Percentiles rank a stretch among this genome's conserved stretches.
These are phyloP conservation scores for Podospora australis DNA, from an alignment of 495 filamentous ascomycete species.

Conservation along the genomic window DNA sequence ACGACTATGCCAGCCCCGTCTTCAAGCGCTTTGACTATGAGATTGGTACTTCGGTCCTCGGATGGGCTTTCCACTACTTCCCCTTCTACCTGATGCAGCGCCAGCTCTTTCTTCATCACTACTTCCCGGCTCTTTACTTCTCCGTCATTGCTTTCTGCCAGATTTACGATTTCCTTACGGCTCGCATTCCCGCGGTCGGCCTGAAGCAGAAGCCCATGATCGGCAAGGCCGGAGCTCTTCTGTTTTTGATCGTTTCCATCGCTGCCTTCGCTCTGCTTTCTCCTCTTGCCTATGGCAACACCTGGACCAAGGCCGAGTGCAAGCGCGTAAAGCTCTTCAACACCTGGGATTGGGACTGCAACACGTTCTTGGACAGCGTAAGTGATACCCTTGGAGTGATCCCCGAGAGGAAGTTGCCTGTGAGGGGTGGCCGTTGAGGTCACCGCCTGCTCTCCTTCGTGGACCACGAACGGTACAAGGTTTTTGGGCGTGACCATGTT, in stretches of 20 bases:
- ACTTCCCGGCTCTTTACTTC: slow-evolving; percentile 87
- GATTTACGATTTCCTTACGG: slow-evolving; percentile 74
- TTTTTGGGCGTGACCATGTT: no score
- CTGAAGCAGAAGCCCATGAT: slow-evolving; percentile 64
- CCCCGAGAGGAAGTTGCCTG: slow-evolving; percentile 27
- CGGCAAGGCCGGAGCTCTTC: slow-evolving; percentile 61
- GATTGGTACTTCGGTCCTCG: slow-evolving; percentile 80
- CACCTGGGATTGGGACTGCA: slow-evolving; percentile 96
- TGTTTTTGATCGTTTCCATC: slow-evolving; percentile 65
- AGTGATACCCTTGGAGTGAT: slow-evolving; percentile 42
- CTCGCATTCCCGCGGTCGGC: slow-evolving; percentile 59
- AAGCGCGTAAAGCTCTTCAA: slow-evolving; percentile 77
- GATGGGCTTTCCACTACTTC: slow-evolving; percentile 94
- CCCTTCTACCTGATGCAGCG: slow-evolving; percentile 95
- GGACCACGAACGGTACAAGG: no score
- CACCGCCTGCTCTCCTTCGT: no score
- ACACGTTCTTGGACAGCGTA: slow-evolving; percentile 82
- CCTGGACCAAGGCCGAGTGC: slow-evolving; percentile 86
- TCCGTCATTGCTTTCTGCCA: slow-evolving; percentile 85
- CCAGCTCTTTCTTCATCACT: slow-evolving; percentile 92
- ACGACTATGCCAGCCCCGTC: slow-evolving; percentile 69
- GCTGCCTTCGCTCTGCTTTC: slow-evolving; percentile 78
- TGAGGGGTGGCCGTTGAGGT: no score
- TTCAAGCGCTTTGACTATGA: slow-evolving; percentile 99
- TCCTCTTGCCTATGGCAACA: slow-evolving; percentile 85